Conservation (phyloP, 208 protist species). For the Trypanosoma scelopori region DNA sequence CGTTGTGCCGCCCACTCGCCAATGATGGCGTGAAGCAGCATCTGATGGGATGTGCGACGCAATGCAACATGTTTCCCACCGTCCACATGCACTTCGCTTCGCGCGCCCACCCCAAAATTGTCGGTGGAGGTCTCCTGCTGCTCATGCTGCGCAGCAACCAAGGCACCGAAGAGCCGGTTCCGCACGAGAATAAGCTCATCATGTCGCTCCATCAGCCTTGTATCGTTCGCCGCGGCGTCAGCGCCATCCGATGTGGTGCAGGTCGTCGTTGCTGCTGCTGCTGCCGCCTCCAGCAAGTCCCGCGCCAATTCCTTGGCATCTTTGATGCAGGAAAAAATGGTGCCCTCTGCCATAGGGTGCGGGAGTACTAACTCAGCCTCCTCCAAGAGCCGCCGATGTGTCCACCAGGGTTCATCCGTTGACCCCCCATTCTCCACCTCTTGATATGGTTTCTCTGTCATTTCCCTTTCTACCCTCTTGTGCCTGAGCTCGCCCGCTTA, state of each 20-base stretch:
- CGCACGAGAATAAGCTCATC: conserved; percentile 11
- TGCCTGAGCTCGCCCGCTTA: no score
- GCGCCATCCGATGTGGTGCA: no score
- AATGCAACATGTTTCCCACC: background rate
- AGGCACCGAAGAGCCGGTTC: conserved; percentile 10
- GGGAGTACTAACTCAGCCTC: conserved; percentile 33
- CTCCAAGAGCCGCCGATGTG: conserved; percentile 43
- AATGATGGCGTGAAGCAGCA: conserved; percentile 21
- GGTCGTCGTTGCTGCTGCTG: no score
- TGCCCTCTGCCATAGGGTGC: conserved; percentile 22
- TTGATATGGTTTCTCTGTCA: background rate
- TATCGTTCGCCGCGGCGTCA: background rate
- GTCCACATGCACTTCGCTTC: background rate
- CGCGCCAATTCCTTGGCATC: conserved; percentile 13
- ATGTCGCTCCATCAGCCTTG: background rate
- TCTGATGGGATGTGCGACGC: conserved; percentile 1
- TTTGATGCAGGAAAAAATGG: conserved; percentile 12
- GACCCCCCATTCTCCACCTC: background rate
- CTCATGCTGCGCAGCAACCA: conserved; percentile 8
- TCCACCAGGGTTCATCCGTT: conserved; percentile 45
- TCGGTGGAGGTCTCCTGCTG: background rate
- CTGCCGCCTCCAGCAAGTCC: background rate
- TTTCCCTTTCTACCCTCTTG: background rate
- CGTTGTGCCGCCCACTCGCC: conserved; percentile 8
- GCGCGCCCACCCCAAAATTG: background rate